Evolutionary conservation across 2,329 filamentous ascomycete species (phyloP).

Genomic region (Cladosporium phlei): DNA sequence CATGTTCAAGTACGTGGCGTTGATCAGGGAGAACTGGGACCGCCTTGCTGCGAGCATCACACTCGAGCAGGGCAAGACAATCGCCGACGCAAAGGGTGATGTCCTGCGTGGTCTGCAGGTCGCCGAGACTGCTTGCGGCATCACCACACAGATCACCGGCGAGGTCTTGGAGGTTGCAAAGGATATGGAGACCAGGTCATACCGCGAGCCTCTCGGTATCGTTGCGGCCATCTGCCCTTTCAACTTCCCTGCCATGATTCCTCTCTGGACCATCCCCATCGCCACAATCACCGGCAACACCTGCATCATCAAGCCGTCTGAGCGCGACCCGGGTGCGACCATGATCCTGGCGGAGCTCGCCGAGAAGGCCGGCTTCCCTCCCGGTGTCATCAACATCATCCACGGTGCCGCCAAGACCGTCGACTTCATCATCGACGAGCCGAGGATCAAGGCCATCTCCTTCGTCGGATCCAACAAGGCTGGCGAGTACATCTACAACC

Average conservation of each 20-base stretch:
- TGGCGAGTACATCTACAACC: slow-evolving; percentile 77
- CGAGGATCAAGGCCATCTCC: slow-evolving; percentile 77
- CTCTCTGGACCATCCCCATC: slow-evolving; percentile 84
- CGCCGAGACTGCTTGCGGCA: slow-evolving; percentile 74
- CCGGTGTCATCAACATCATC: slow-evolving; percentile 76
- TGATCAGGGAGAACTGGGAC: slow-evolving; percentile 83
- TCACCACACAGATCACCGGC: slow-evolving; percentile 75
- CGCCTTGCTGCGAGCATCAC: slow-evolving; percentile 79
- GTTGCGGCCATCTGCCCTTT: slow-evolving; percentile 83
- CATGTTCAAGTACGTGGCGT: slow-evolving; percentile 78
- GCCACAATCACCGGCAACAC: slow-evolving; percentile 81
- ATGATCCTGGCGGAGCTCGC: slow-evolving; percentile 82
- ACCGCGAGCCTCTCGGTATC: slow-evolving; percentile 75
- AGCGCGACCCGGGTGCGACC: slow-evolving; percentile 75
- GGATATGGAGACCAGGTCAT: slow-evolving; percentile 84
- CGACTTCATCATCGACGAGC: slow-evolving; percentile 81
- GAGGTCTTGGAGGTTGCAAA: slow-evolving; percentile 81
- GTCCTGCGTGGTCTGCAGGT: slow-evolving; percentile 79
- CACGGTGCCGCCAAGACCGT: slow-evolving; percentile 77
- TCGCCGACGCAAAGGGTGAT: slow-evolving; percentile 76
- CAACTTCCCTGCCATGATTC: slow-evolving; percentile 91
- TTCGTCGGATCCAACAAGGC: slow-evolving; percentile 87
- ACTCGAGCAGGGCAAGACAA: slow-evolving; percentile 83
- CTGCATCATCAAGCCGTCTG: slow-evolving; percentile 77
- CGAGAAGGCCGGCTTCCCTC: slow-evolving; percentile 74